Evolutionary conservation across 768 basidiomycete species (phyloP).

Genomic region (Kwoniella sp.): DNA sequence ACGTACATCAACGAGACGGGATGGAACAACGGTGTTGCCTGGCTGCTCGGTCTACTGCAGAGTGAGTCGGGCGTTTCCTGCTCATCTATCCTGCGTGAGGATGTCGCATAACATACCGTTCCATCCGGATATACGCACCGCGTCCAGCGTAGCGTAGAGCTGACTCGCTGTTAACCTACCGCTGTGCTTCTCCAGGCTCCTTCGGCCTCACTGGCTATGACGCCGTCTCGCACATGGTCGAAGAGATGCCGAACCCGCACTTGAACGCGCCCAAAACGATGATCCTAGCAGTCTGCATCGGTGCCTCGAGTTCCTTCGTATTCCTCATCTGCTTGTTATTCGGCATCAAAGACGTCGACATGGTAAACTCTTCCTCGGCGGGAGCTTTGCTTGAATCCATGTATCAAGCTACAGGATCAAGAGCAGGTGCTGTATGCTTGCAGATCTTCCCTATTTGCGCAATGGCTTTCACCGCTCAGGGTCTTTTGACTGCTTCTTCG

Average conservation of each 20-base stretch:
- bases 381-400: slow-evolving; percentile 42
- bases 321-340: slow-evolving; percentile 46
- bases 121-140: no score
- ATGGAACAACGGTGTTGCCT: slow-evolving; percentile 48
- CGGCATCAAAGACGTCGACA: slow-evolving; percentile 39
- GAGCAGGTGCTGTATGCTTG: slow-evolving; percentile 46
- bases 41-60: slow-evolving; percentile 47
- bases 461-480: slow-evolving; percentile 51
- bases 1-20: slow-evolving; percentile 47
- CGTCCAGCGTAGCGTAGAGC: no score
- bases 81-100: no score
- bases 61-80: no score
- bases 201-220: slow-evolving; percentile 50
- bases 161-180: no score
- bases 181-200: no score
- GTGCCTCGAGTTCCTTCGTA: slow-evolving; percentile 37
- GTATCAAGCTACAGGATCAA: slow-evolving; percentile 42
- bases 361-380: slow-evolving; percentile 38
- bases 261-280: slow-evolving; percentile 46
- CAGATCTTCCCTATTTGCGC: slow-evolving; percentile 42
- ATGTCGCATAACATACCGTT: no score
- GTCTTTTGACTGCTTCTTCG: slow-evolving; percentile 39
- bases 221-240: slow-evolving; percentile 48
- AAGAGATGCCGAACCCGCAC: slow-evolving; percentile 48
- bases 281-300: slow-evolving; percentile 41